Evolutionary conservation across 2,329 filamentous ascomycete genomes (phyloP).

Genomic region (Madurella mycetomatis): DNA sequence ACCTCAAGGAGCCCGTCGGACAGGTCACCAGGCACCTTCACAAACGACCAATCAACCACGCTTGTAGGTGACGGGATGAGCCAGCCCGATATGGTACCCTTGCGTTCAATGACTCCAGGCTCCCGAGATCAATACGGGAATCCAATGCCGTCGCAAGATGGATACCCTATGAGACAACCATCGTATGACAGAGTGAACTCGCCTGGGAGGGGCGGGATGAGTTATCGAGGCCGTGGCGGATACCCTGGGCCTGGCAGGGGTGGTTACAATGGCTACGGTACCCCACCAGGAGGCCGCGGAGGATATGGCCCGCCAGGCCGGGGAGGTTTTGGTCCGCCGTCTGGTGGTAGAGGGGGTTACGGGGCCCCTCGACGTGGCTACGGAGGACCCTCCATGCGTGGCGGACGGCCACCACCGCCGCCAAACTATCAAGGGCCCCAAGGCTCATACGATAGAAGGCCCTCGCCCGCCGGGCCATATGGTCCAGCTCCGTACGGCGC

Average conservation of each 20-base stretch:
- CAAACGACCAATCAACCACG: slow-evolving; percentile 35
- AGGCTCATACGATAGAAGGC: slow-evolving; percentile 36
- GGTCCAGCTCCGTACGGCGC: slow-evolving; percentile 31
- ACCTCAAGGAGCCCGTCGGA: slow-evolving; percentile 62
- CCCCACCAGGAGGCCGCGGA: slow-evolving; percentile 33
- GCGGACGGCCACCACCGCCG: slow-evolving; percentile 40
- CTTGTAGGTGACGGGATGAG: slow-evolving; percentile 33
- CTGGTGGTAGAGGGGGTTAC: slow-evolving; percentile 43
- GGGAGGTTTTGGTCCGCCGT: slow-evolving; percentile 40
- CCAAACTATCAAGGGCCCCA: slow-evolving; percentile 39
- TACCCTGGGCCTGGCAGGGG: slow-evolving; percentile 40
- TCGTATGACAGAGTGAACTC: slow-evolving; percentile 47
- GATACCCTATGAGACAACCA: slow-evolving; percentile 44
- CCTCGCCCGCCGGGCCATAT: slow-evolving; percentile 37
- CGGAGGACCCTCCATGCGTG: slow-evolving; percentile 33
- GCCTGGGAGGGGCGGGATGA: slow-evolving; percentile 48
- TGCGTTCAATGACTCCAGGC: slow-evolving; percentile 31
- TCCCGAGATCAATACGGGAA: slow-evolving; percentile 62
- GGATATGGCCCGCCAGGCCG: slow-evolving; percentile 32
- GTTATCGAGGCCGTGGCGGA: slow-evolving; percentile 50
- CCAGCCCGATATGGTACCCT: slow-evolving; percentile 35
- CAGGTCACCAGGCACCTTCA: slow-evolving; percentile 45
- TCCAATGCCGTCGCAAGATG: slow-evolving; percentile 41
- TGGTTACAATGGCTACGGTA: slow-evolving; percentile 38
- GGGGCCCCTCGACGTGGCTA: slow-evolving; percentile 38